Conservation (phyloP, 192 early-diverging fungal species). For the Coemansia sp. region DNA sequence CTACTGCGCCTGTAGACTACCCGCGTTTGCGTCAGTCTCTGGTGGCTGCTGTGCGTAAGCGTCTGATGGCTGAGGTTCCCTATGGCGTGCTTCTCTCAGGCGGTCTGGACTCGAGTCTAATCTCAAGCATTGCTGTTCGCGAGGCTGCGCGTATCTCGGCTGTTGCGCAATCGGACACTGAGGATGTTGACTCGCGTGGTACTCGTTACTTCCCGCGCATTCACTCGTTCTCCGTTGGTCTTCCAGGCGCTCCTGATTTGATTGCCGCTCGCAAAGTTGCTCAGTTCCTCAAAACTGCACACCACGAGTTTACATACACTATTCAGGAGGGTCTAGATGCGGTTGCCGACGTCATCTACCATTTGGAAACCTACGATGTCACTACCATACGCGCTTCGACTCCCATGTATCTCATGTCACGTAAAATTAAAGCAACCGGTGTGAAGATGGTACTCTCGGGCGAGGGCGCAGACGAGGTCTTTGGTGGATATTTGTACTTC, state of each 20-base stretch:
- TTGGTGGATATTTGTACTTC: slow-evolving; percentile 99
- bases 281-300: slow-evolving; percentile 83
- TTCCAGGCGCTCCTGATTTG: slow-evolving; percentile 92
- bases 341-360: slow-evolving; percentile 91
- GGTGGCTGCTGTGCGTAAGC: slow-evolving; percentile 87
- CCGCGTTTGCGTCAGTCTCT: slow-evolving; percentile 73
- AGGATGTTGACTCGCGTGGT: slow-evolving; percentile 67
- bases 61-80: slow-evolving; percentile 97
- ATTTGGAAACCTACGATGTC: slow-evolving; percentile 98
- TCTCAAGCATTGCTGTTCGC: slow-evolving; percentile 90
- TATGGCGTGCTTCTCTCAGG: slow-evolving; percentile 95
- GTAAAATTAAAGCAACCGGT: slow-evolving; percentile 97
- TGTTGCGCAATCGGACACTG: slow-evolving; percentile 47
- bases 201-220: slow-evolving; percentile 79
- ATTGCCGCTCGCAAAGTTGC: slow-evolving; percentile 87
- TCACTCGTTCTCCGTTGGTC: slow-evolving; percentile 97
- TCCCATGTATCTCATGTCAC: slow-evolving; percentile 98
- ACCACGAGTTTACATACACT: slow-evolving; percentile 97
- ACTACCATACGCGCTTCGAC: slow-evolving; percentile 97
- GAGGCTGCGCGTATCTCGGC: slow-evolving; percentile 70
- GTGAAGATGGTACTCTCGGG: slow-evolving; percentile 99
- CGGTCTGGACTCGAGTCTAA: slow-evolving; percentile 93
- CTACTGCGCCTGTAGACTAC: slow-evolving; percentile 56
- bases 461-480: slow-evolving; percentile 95
- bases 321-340: slow-evolving; percentile 96